Percentiles rank a stretch among this genome's conserved stretches.
These are phyloP conservation scores for Xylaria telfairii DNA, from an alignment of 495 filamentous ascomycete genomes.

Conservation along the genomic window DNA sequence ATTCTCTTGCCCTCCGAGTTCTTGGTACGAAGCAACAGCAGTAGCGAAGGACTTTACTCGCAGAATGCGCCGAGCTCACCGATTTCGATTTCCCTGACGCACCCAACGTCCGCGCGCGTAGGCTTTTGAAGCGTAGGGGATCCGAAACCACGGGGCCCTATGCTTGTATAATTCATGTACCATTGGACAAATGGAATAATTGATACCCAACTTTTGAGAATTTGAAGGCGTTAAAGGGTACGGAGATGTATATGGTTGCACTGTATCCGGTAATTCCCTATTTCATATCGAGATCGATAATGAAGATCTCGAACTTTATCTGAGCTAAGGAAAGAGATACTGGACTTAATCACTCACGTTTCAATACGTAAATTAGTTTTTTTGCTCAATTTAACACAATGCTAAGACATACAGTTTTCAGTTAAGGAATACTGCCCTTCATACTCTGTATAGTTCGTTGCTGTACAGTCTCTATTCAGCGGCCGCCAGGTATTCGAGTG, in stretches of 20 bases:
- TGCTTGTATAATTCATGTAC: conserved; percentile 3
- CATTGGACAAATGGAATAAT: conserved; percentile 8
- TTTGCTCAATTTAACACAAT: neutral
- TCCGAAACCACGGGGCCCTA: neutral
- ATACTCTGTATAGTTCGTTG: neutral
- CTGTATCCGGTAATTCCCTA: neutral
- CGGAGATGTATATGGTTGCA: neutral
- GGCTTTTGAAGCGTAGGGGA: neutral
- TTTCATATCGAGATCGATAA: conserved; percentile 10
- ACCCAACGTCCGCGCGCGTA: neutral
- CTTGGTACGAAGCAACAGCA: neutral
- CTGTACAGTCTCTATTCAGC: neutral
- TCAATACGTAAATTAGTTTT: neutral
- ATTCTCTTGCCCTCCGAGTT: no score
- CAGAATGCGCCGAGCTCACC: neutral
- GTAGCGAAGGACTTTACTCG: no score
- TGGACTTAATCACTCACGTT: conserved; percentile 1
- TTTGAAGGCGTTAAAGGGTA: neutral
- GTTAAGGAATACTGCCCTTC: neutral
- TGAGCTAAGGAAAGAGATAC: neutral
- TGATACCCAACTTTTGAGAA: conserved; percentile 8
- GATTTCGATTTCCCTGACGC: neutral
- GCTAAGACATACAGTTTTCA: neutral
- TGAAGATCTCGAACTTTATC: neutral
- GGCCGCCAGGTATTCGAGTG: neutral